phyloP scores from a whole-genome alignment of 1,284 basidiomycete genomes.

The Inonotus obliquus region DNA sequence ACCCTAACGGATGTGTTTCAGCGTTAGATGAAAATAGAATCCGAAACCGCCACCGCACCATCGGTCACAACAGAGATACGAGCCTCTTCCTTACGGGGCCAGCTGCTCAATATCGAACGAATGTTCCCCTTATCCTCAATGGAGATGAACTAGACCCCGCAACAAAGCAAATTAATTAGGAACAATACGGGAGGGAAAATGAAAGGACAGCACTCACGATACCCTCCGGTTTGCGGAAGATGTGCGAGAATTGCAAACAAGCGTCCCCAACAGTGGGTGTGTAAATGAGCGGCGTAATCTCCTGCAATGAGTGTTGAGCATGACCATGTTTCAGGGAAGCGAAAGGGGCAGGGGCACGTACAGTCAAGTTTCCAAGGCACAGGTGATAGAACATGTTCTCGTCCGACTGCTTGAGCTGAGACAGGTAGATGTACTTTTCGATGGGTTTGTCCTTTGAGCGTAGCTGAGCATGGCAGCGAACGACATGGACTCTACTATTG shows the following conservation, averaged over 20 bases:
- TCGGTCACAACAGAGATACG: constrained; percentile 87
- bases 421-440: constrained; percentile 82
- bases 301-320: constrained; percentile 30
- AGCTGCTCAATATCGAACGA: constrained; percentile 64
- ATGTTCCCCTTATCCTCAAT: constrained; percentile 83
- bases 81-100: constrained; percentile 71
- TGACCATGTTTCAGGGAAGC: background rate
- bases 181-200: constrained; percentile 21
- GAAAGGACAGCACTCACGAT: constrained; percentile 43
- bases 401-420: constrained; percentile 68
- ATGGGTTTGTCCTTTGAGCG: constrained; percentile 68
- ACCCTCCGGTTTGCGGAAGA: constrained; percentile 78
- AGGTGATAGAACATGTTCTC: constrained; percentile 71
- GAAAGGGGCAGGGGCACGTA: constrained; percentile 23
- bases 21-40: background rate
- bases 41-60: constrained; percentile 37
- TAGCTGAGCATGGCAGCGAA: constrained; percentile 64
- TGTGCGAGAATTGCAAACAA: constrained; percentile 80
- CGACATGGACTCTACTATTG: constrained; percentile 48
- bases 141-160: constrained; percentile 71
- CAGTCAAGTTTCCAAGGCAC: constrained; percentile 61
- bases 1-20: constrained; percentile 42
- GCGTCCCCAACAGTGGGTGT: constrained; percentile 92
- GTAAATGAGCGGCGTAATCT: constrained; percentile 85
- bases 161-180: constrained; percentile 18